Percentiles rank a stretch among this genome's conserved stretches.
Evolutionary conservation across 495 filamentous ascomycete species (phyloP).

Genomic region (Parmelia sp.): DNA sequence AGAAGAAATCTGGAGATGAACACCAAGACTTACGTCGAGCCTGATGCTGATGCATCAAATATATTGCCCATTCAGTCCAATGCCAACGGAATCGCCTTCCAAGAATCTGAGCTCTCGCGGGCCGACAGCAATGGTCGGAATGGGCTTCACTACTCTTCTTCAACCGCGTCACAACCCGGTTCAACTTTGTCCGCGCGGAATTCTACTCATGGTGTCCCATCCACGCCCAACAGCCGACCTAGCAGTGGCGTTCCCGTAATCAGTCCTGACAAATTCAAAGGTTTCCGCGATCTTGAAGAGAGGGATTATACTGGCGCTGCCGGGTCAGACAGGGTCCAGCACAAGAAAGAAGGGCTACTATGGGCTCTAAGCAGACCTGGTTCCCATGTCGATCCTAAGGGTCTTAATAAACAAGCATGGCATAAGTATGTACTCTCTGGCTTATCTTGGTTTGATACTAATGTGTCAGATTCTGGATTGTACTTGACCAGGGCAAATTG

Average conservation of each 20-base stretch:
- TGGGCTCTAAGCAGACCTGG: constrained; percentile 93
- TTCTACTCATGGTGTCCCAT: constrained; percentile 30
- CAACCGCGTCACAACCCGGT: constrained; percentile 42
- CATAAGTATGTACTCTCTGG: constrained; percentile 73
- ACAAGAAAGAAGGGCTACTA: constrained; percentile 84
- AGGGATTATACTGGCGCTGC: constrained; percentile 46
- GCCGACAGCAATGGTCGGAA: constrained; percentile 66
- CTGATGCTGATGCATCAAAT: constrained; percentile 44
- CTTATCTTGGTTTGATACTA: neutral
- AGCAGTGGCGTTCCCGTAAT: constrained; percentile 34
- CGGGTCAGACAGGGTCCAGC: constrained; percentile 42
- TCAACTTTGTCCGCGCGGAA: constrained; percentile 27
- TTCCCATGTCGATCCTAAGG: constrained; percentile 89
- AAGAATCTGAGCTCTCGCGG: constrained; percentile 61
- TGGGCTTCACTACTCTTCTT: constrained; percentile 34
- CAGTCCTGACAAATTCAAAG: constrained; percentile 69
- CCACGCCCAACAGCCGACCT: constrained; percentile 30
- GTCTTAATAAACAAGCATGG: constrained; percentile 95
- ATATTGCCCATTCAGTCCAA: constrained; percentile 23
- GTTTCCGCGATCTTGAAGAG: constrained; percentile 84
- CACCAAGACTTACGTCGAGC: constrained; percentile 72
- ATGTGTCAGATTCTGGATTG: constrained; percentile 82
- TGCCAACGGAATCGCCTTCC: constrained; percentile 32
- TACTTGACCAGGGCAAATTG: constrained; percentile 89
- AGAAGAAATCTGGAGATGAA: constrained; percentile 83